phyloP scores from a whole-genome alignment of 257 asterid genomes.

The Nicotiana attenuata region DNA sequence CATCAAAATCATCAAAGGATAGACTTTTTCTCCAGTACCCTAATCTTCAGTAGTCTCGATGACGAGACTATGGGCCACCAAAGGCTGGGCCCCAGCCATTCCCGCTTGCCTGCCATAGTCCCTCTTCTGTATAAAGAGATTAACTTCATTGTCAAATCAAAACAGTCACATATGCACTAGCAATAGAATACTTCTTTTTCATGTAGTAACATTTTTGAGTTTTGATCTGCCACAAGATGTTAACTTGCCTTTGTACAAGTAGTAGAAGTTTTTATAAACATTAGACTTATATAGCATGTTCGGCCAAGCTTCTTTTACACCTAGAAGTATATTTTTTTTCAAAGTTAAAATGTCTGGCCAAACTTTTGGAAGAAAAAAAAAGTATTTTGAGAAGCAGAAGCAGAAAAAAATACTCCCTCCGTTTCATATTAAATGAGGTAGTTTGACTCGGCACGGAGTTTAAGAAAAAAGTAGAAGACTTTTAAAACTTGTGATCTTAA shows the following conservation, averaged over 20 bases:
- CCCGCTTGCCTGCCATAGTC: not conserved
- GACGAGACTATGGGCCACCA: not conserved
- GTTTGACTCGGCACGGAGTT: too few relatives aligned
- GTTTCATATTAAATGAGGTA: too few relatives aligned
- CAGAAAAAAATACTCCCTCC: too few relatives aligned
- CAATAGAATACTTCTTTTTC: not conserved
- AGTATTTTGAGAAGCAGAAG: too few relatives aligned
- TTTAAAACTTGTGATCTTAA: too few relatives aligned
- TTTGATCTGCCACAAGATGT: not conserved
- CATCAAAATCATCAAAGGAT: not conserved
- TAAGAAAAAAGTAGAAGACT: too few relatives aligned
- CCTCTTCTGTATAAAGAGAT: not conserved
- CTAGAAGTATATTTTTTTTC: too few relatives aligned
- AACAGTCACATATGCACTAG: slow-evolving; percentile 2
- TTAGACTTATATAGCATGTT: too few relatives aligned
- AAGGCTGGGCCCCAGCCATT: not conserved
- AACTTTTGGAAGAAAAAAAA: too few relatives aligned
- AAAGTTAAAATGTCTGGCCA: too few relatives aligned
- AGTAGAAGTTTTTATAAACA: not conserved
- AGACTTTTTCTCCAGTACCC: not conserved
- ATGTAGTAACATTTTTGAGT: too few relatives aligned
- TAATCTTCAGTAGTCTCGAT: not conserved
- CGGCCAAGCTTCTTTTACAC: too few relatives aligned
- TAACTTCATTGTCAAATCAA: not conserved
- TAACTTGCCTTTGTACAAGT: not conserved